Conservation (phyloP, 768 basidiomycete genomes). For the Trametopsis cervina region DNA sequence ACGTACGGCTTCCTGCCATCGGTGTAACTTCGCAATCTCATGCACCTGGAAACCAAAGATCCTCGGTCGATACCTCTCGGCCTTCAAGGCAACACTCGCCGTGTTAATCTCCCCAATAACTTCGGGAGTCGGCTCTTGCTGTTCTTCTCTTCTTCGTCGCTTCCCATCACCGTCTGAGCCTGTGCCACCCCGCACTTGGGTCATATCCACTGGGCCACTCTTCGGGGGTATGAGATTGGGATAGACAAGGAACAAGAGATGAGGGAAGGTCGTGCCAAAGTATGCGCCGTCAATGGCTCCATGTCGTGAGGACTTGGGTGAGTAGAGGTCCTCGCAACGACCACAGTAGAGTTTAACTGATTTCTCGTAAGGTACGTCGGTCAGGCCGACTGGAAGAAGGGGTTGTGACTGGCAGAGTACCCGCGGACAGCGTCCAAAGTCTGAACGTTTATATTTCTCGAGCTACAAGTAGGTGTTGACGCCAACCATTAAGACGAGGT, state of each 20-base stretch:
- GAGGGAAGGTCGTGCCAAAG: conserved; percentile 97
- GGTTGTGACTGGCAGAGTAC: conserved; percentile 93
- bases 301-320: conserved; percentile 94
- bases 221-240: conserved; percentile 89
- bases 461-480: conserved; percentile 38
- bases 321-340: conserved; percentile 97
- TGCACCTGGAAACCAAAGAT: conserved; percentile 97
- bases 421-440: conserved; percentile 97
- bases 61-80: conserved; percentile 85
- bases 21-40: conserved; percentile 86
- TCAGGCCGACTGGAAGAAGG: conserved; percentile 93
- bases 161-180: conserved; percentile 21
- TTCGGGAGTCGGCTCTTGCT: conserved; percentile 39
- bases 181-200: conserved; percentile 9
- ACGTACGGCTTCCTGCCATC: conserved; percentile 93
- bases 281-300: conserved; percentile 98
- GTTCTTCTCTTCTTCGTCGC: conserved; percentile 38
- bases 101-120: conserved; percentile 66
- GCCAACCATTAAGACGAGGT: not conserved
- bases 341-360: conserved; percentile 99
- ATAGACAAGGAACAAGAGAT: conserved; percentile 95
- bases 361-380: conserved; percentile 97
- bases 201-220: conserved; percentile 40
- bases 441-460: conserved; percentile 97
- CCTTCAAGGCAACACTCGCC: conserved; percentile 76